These are phyloP conservation scores for Macrophomina pseudophaseolina DNA, from an alignment of 2,329 filamentous ascomycete species.

Conservation along the genomic window DNA sequence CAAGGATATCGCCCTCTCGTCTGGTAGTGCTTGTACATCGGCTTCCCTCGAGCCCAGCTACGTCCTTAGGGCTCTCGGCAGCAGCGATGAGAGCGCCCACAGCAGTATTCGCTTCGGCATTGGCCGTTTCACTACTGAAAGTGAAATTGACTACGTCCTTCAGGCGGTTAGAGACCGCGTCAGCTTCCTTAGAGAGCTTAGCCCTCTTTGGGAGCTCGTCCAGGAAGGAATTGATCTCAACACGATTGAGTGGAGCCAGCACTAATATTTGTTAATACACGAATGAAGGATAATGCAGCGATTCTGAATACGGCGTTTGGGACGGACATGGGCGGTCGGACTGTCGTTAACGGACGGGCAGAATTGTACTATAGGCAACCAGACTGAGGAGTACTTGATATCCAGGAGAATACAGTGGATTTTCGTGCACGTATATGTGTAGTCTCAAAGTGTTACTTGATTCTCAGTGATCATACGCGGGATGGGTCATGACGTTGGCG, in stretches of 20 bases:
- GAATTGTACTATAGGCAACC: slow-evolving; percentile 20
- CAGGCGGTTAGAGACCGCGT: slow-evolving; percentile 92
- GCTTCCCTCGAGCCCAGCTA: slow-evolving; percentile 97
- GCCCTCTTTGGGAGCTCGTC: slow-evolving; percentile 95
- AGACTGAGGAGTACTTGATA: slow-evolving; percentile 8
- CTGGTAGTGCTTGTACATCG: slow-evolving; percentile 95
- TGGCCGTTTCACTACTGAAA: slow-evolving; percentile 92
- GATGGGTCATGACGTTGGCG: background rate
- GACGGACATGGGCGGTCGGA: slow-evolving; percentile 10
- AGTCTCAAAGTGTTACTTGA: background rate
- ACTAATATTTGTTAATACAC: slow-evolving; percentile 61
- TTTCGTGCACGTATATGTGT: background rate
- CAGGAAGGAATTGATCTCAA: slow-evolving; percentile 95
- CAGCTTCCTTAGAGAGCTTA: slow-evolving; percentile 89
- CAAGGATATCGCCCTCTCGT: slow-evolving; percentile 96
- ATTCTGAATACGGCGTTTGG: slow-evolving; percentile 21
- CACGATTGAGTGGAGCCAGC: slow-evolving; percentile 98
- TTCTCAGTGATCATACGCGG: background rate
- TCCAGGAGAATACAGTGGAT: slow-evolving; percentile 14
- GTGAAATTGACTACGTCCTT: slow-evolving; percentile 95
- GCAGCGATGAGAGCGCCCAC: slow-evolving; percentile 96
- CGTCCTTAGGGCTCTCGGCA: slow-evolving; percentile 90
- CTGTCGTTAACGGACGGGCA: slow-evolving; percentile 8
- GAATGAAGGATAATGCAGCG: slow-evolving; percentile 14
- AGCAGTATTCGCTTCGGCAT: slow-evolving; percentile 98